Percentiles rank a stretch among this genome's conserved stretches.
These are phyloP conservation scores for Medicago arabica DNA, from an alignment of 306 rosid species.

Conservation along the genomic window DNA sequence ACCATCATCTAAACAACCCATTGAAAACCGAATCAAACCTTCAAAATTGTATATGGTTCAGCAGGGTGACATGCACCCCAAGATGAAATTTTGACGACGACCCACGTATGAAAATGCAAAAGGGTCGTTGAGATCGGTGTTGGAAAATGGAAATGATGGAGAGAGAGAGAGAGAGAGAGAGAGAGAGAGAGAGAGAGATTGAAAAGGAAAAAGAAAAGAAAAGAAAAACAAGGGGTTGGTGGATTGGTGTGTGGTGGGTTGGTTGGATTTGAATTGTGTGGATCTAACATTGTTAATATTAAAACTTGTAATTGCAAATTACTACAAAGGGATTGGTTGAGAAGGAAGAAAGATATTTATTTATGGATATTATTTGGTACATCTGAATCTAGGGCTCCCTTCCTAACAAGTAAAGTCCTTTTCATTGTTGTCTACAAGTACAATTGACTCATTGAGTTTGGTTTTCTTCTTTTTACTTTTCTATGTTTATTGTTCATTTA, in stretches of 20 bases:
- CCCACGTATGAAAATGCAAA: constrained; percentile 6
- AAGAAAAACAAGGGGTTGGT: constrained; percentile 1
- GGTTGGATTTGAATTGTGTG: constrained; percentile 23
- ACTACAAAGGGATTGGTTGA: neutral
- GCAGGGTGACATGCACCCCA: constrained; percentile 15
- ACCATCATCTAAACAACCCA: constrained; percentile 90
- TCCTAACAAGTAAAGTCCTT: too few relatives aligned
- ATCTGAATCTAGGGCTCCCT: too few relatives aligned
- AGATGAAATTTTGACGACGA: neutral
- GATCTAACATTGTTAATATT: constrained; percentile 12
- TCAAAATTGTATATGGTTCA: too few relatives aligned
- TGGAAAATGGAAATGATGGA: neutral
- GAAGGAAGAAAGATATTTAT: neutral
- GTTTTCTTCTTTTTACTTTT: too few relatives aligned
- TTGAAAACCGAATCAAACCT: constrained; percentile 44
- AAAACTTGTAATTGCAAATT: neutral
- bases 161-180: neutral
- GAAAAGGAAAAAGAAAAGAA: neutral
- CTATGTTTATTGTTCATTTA: too few relatives aligned
- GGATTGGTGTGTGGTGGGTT: neutral
- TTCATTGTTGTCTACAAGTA: too few relatives aligned
- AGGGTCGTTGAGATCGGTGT: constrained; percentile 11
- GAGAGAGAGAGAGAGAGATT: neutral
- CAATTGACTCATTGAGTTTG: too few relatives aligned
- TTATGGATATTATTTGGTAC: too few relatives aligned